These are phyloP conservation scores for Pneumocystis wakefieldiae DNA, from an alignment of 1,139 yeast genomes.

Conservation along the genomic window DNA sequence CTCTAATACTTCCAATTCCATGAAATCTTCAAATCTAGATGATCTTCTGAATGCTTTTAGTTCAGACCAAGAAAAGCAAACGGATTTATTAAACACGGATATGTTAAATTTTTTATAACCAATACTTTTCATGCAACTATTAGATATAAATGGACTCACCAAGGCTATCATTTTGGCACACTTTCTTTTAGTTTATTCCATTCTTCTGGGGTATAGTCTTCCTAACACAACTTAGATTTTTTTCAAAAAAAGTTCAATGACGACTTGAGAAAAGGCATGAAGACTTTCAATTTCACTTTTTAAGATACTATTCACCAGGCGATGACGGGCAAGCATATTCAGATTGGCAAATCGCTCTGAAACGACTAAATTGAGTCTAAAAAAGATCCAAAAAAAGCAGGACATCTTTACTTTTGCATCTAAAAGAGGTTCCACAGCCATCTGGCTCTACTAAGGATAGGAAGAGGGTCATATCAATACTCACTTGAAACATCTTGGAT, in stretches of 20 bases:
- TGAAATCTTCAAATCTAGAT: conserved; percentile 14
- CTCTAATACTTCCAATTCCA: conserved; percentile 13
- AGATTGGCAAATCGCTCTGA: not conserved
- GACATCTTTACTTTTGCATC: not conserved
- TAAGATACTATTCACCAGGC: not conserved
- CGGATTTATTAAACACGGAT: conserved; percentile 29
- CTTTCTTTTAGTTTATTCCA: not conserved
- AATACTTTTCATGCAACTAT: not conserved
- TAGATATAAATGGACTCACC: not conserved
- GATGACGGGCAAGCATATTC: not conserved
- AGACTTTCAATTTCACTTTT: not conserved
- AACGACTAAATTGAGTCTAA: not conserved
- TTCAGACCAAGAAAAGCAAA: conserved; percentile 16
- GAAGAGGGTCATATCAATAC: not conserved
- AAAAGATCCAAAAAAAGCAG: not conserved
- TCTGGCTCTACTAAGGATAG: not conserved
- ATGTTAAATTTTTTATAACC: conserved; percentile 42
- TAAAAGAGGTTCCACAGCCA: not conserved
- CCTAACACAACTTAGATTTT: not conserved
- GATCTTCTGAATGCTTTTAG: conserved; percentile 7
- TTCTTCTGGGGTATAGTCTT: not conserved
- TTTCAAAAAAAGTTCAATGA: not conserved
- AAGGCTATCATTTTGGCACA: not conserved
- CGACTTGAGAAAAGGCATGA: not conserved
- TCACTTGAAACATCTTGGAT: conserved; percentile 1